phyloP scores from a whole-genome alignment of 805 yeast species.

The Metschnikowia matae region DNA sequence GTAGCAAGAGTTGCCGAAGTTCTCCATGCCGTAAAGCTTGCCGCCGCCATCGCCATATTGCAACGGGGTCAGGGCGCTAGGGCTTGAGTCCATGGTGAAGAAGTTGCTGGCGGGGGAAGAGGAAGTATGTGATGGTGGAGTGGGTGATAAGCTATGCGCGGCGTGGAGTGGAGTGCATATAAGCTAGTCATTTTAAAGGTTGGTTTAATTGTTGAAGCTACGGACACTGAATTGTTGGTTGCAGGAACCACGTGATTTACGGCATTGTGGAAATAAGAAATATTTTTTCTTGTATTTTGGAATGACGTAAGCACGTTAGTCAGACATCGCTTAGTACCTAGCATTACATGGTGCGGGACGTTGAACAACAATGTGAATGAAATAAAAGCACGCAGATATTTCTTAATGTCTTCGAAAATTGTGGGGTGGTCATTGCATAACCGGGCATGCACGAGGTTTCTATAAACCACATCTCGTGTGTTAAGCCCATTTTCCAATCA shows the following conservation, averaged over 20 bases:
- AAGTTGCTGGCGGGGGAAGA: not conserved
- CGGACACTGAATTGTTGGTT: no score
- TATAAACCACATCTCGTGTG: not conserved
- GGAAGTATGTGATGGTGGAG: not conserved
- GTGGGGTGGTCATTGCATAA: no score
- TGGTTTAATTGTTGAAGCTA: no score
- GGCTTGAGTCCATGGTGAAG: not conserved
- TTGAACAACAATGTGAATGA: not conserved
- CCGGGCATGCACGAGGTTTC: not conserved
- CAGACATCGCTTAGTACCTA: no score
- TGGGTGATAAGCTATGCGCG: conserved; percentile 3
- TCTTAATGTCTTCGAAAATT: no score
- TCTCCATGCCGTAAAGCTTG: conserved; percentile 76
- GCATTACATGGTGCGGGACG: no score
- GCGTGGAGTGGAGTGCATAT: not conserved
- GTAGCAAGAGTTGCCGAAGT: conserved; percentile 90
- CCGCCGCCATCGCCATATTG: conserved; percentile 59
- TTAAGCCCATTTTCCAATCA: conserved; percentile 71
- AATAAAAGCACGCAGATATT: not conserved
- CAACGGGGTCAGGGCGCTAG: not conserved
- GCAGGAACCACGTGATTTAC: not conserved
- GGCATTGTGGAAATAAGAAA: not conserved
- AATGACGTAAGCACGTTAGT: no score
- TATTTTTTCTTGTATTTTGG: no score
- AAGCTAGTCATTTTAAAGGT: not conserved